phyloP scores from a whole-genome alignment of 2,329 filamentous ascomycete species.

The Ophiocordyceps camponoti-leonardi region DNA sequence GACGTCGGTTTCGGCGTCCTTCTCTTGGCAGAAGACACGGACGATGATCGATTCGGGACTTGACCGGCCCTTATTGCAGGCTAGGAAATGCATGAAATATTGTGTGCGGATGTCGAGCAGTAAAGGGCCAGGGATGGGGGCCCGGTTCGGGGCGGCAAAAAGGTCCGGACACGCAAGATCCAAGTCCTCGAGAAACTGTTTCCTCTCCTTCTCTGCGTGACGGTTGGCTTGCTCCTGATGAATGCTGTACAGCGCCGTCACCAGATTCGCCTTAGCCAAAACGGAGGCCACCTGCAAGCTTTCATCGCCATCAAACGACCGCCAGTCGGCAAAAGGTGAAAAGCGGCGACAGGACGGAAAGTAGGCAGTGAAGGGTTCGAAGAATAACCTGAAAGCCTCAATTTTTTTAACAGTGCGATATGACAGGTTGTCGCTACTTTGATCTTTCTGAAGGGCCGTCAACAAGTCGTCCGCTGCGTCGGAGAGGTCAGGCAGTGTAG shows the following conservation, averaged over 20 bases:
- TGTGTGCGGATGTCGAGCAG: conserved; percentile 20
- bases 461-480: conserved; percentile 2
- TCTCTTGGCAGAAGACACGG: conserved; percentile 11
- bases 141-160: conserved; percentile 8
- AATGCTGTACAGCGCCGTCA: conserved; percentile 14
- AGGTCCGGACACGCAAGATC: conserved; percentile 13
- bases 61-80: conserved; percentile 1
- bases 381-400: not conserved
- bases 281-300: not conserved
- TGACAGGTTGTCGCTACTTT: not conserved
- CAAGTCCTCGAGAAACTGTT: conserved; percentile 12
- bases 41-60: conserved; percentile 9
- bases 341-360: not conserved
- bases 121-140: conserved; percentile 6
- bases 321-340: not conserved
- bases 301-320: not conserved
- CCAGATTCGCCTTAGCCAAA: conserved; percentile 18
- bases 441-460: not conserved
- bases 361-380: not conserved
- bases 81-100: conserved; percentile 13
- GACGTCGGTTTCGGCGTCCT: conserved; percentile 2
- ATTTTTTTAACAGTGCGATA: not conserved
- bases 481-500: conserved; percentile 1
- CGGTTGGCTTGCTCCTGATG: conserved; percentile 1
- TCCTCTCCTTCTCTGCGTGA: too few relatives aligned